These are phyloP conservation scores for Podospora pseudocomata DNA, from an alignment of 495 filamentous ascomycete species.

Conservation along the genomic window DNA sequence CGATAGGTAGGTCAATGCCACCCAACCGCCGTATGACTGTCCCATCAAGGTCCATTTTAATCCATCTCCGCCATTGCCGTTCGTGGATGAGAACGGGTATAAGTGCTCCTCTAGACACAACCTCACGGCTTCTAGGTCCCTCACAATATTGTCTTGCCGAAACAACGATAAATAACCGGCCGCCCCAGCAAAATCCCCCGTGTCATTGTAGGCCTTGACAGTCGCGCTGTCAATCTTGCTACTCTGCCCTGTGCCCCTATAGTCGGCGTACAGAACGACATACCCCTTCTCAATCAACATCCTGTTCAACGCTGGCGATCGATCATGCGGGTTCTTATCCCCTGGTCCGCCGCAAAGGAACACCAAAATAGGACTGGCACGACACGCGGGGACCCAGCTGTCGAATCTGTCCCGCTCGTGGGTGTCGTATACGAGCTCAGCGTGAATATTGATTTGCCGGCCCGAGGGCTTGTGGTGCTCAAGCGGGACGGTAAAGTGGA, in stretches of 20 bases:
- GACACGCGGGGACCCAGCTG: background rate
- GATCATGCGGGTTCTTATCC: conserved; percentile 61
- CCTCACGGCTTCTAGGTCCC: conserved; percentile 81
- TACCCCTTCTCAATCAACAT: conserved; percentile 70
- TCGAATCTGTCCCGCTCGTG: background rate
- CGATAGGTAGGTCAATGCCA: conserved; percentile 72
- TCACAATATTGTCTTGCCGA: conserved; percentile 81
- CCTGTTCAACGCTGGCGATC: conserved; percentile 56
- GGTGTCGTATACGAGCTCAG: conserved; percentile 21
- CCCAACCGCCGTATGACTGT: conserved; percentile 89
- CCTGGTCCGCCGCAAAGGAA: conserved; percentile 70
- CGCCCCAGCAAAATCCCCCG: conserved; percentile 44
- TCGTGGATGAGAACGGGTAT: background rate
- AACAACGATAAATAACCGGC: conserved; percentile 75
- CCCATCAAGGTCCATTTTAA: conserved; percentile 75
- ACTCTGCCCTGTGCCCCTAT: conserved; percentile 81
- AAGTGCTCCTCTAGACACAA: conserved; percentile 43
- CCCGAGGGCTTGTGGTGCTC: conserved; percentile 9
- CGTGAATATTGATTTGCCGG: conserved; percentile 12
- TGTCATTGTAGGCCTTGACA: background rate
- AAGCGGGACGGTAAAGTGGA: conserved; percentile 23
- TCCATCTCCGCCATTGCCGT: background rate
- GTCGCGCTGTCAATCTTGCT: conserved; percentile 61
- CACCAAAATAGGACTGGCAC: conserved; percentile 23
- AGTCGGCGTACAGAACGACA: conserved; percentile 75